Evolutionary conservation across 2,329 filamentous ascomycete genomes (phyloP).

Genomic region (Calcarisporium arbuscula): DNA sequence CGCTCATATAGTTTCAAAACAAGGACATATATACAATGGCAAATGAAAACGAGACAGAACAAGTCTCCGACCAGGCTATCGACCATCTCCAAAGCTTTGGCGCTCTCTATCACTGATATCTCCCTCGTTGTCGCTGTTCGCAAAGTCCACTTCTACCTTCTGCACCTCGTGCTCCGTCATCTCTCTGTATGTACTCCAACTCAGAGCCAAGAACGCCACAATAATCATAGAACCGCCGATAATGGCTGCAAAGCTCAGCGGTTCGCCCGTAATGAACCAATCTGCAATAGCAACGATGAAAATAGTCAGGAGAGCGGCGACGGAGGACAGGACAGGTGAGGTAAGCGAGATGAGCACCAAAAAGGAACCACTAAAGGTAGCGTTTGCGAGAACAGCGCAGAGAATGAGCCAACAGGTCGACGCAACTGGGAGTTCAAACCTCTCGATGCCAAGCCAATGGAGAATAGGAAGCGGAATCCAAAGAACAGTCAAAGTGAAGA

Average conservation of each 20-base stretch:
- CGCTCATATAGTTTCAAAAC: too few species aligned
- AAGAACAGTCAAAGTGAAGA: conserved; percentile 77
- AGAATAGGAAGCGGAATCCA: conserved; percentile 89
- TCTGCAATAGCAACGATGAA: conserved; percentile 93
- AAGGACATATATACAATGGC: too few species aligned
- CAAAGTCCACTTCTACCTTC: conserved; percentile 39
- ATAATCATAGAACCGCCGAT: conserved; percentile 83
- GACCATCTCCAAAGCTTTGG: not conserved
- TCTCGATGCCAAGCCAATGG: conserved; percentile 71
- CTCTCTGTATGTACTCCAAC: conserved; percentile 88
- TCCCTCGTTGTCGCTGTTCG: conserved; percentile 42
- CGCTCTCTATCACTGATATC: conserved; percentile 29
- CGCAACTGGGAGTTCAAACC: conserved; percentile 73
- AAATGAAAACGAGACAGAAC: too few species aligned
- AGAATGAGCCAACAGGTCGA: conserved; percentile 73
- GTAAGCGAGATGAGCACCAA: conserved; percentile 89
- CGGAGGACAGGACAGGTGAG: conserved; percentile 83
- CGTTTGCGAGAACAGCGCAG: conserved; percentile 79
- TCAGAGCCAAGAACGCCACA: conserved; percentile 76
- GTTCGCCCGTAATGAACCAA: conserved; percentile 74
- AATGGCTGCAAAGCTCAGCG: conserved; percentile 68
- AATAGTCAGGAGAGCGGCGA: conserved; percentile 90
- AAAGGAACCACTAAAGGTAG: conserved; percentile 87
- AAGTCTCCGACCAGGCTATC: too few species aligned
- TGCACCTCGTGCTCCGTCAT: conserved; percentile 77